Evolutionary conservation across 2,329 filamentous ascomycete genomes (phyloP).

Genomic region (Alternaria sp.): DNA sequence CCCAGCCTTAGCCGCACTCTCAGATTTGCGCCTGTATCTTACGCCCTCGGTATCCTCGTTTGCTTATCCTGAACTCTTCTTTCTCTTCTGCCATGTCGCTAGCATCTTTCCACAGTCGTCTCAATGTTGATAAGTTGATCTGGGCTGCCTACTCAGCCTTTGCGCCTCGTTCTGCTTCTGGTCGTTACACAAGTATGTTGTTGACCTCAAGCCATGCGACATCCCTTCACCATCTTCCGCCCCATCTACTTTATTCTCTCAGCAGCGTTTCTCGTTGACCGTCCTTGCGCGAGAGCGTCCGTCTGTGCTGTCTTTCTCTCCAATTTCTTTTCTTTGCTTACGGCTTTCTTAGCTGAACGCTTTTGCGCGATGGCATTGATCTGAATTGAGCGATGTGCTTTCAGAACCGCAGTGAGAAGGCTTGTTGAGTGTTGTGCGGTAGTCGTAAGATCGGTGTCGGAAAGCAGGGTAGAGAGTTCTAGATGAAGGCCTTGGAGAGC

Average conservation of each 20-base stretch:
- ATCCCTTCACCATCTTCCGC: neutral
- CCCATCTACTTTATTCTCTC: neutral
- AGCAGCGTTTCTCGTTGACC: neutral
- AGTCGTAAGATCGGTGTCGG: neutral
- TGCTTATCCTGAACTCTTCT: neutral
- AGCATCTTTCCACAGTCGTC: neutral
- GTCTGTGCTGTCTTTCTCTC: neutral
- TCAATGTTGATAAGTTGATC: neutral
- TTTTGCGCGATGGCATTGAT: neutral
- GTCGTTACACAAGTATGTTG: neutral
- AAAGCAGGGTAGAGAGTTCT: conserved; percentile 2
- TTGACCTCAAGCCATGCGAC: neutral
- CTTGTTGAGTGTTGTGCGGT: neutral
- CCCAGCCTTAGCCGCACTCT: neutral
- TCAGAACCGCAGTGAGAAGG: neutral
- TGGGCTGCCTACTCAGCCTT: neutral
- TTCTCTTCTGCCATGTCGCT: neutral
- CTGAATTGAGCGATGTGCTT: conserved; percentile 2
- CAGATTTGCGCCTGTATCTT: neutral
- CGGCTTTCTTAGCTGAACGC: neutral
- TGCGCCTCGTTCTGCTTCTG: neutral
- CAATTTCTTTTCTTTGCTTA: neutral
- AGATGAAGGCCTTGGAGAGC: conserved; percentile 8
- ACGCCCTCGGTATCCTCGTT: neutral
- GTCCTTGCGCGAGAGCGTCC: neutral